These are phyloP conservation scores for Rhizopogon vinicolor DNA, from an alignment of 768 basidiomycete genomes.

Conservation along the genomic window DNA sequence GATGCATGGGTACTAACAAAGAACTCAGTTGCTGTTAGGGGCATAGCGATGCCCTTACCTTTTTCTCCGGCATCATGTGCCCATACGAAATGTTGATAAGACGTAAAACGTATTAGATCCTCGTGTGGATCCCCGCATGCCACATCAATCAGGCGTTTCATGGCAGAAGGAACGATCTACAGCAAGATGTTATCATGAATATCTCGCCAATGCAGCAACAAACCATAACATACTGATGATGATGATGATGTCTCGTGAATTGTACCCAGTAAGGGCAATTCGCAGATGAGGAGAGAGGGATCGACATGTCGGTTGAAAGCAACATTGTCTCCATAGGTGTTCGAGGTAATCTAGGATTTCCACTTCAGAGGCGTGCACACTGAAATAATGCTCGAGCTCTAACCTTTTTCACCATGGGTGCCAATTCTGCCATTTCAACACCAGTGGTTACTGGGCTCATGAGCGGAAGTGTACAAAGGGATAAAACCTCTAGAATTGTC, in stretches of 20 bases:
- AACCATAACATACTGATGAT: background rate
- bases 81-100: constrained; percentile 61
- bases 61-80: constrained; percentile 28
- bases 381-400: background rate
- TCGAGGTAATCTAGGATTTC: background rate
- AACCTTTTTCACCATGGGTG: background rate
- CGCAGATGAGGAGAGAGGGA: background rate
- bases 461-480: constrained; percentile 9
- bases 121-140: constrained; percentile 29
- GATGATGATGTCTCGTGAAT: background rate
- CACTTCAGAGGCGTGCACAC: background rate
- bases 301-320: background rate
- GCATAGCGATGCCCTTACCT: constrained; percentile 28
- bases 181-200: background rate
- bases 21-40: background rate
- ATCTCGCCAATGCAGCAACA: background rate
- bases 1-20: constrained; percentile 26
- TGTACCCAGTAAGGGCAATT: background rate
- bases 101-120: constrained; percentile 41
- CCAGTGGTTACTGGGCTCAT: background rate
- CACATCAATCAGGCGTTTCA: constrained; percentile 34
- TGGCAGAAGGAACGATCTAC: background rate
- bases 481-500: constrained; percentile 17
- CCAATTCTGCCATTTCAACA: background rate
- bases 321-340: background rate